Evolutionary conservation across 192 early-diverging fungal genomes (phyloP).

Genomic region (Backusella liffmaniae): DNA sequence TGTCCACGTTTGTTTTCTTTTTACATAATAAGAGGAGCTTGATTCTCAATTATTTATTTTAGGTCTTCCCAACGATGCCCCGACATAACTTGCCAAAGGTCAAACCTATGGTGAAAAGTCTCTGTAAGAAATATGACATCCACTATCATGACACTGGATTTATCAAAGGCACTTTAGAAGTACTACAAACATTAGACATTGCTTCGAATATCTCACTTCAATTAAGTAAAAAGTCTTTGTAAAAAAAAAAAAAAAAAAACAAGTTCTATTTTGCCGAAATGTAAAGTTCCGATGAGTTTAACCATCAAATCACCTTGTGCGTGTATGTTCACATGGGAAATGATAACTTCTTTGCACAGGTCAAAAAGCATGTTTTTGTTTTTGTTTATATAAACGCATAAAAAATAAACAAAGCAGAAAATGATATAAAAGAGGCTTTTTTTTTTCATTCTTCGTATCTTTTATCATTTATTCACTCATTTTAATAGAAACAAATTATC

Average conservation of each 20-base stretch:
- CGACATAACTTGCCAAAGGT: slow-evolving; percentile 67
- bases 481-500: background rate
- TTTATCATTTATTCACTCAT: background rate
- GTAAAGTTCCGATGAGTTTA: background rate
- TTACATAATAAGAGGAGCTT: background rate
- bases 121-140: slow-evolving; percentile 45
- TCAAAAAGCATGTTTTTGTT: background rate
- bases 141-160: slow-evolving; percentile 7
- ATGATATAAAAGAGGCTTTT: background rate
- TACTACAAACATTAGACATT: slow-evolving; percentile 29
- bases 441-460: background rate
- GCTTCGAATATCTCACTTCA: slow-evolving; percentile 26
- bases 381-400: background rate
- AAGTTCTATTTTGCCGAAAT: background rate
- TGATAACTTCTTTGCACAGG: background rate
- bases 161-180: slow-evolving; percentile 30
- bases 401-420: background rate
- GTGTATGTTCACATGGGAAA: background rate
- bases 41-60: background rate
- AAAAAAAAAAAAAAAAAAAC: slow-evolving; percentile 15
- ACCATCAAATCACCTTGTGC: background rate
- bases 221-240: slow-evolving; percentile 32
- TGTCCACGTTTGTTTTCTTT: background rate
- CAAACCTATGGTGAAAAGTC: slow-evolving; percentile 54
- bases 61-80: slow-evolving; percentile 77